Conservation (phyloP, 192 early-diverging fungal species). For the Mortierella antarctica region DNA sequence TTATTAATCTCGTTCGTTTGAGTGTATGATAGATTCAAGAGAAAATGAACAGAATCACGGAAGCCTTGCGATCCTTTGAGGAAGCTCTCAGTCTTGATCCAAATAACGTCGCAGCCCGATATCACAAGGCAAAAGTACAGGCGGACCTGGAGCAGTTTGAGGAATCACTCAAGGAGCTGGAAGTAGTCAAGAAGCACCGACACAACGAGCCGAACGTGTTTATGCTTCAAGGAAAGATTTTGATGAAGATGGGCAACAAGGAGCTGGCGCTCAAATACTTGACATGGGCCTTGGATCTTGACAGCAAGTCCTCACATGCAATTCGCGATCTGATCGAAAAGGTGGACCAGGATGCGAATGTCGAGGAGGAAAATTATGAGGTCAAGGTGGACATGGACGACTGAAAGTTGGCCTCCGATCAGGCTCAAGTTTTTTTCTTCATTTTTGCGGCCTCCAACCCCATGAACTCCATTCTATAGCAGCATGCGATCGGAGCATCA, state of each 20-base stretch:
- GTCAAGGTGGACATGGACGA: conserved; percentile 22
- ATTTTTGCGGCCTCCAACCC: too few relatives aligned
- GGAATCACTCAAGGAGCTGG: conserved; percentile 73
- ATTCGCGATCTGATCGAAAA: conserved; percentile 62
- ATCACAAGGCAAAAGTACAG: conserved; percentile 76
- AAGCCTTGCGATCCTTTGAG: conserved; percentile 73
- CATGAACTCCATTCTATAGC: neutral
- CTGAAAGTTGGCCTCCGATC: neutral
- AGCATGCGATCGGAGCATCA: neutral
- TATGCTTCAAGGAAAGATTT: conserved; percentile 70
- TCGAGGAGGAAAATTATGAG: conserved; percentile 15
- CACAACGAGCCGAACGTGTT: conserved; percentile 69
- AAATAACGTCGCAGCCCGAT: conserved; percentile 66
- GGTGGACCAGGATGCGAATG: conserved; percentile 25
- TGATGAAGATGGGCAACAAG: conserved; percentile 62
- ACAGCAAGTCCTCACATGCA: conserved; percentile 55
- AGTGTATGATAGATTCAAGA: conserved; percentile 59
- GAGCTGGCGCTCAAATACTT: conserved; percentile 65
- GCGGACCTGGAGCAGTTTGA: conserved; percentile 64
- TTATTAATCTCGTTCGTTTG: neutral
- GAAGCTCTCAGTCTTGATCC: conserved; percentile 65
- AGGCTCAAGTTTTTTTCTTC: neutral
- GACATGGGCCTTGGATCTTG: conserved; percentile 73
- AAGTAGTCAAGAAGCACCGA: conserved; percentile 62
- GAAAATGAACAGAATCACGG: conserved; percentile 58